phyloP scores from a whole-genome alignment of 331 rosid genomes.

The Spiraea crenata region DNA sequence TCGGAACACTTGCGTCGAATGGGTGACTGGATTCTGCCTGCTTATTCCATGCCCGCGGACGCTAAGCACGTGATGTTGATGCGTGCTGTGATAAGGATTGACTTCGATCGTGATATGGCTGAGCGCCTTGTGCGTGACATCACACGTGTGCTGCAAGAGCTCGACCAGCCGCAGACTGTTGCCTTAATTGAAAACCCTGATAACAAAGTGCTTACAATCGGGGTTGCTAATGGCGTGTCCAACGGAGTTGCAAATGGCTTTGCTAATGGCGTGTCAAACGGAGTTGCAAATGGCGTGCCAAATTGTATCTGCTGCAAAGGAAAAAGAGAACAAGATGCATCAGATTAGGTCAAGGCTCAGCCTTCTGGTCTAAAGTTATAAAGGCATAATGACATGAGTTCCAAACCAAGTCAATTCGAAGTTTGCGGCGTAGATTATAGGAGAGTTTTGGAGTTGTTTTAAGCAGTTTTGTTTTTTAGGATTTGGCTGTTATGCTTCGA shows the following conservation, averaged over 20 bases:
- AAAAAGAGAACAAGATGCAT: no score
- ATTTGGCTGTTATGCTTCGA: no score
- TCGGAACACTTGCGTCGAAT: conserved; percentile 54
- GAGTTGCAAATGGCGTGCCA: background rate
- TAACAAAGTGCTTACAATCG: background rate
- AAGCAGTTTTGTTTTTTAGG: no score
- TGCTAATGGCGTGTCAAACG: background rate
- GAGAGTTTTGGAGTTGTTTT: no score
- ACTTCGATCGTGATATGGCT: conserved; percentile 57
- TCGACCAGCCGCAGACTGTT: conserved; percentile 34
- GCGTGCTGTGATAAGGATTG: conserved; percentile 68
- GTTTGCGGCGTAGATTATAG: no score
- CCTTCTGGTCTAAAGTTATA: no score
- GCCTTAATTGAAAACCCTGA: conserved; percentile 23
- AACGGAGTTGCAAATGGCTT: background rate
- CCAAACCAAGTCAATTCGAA: no score
- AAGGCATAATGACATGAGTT: no score
- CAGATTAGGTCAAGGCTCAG: no score
- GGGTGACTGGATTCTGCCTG: conserved; percentile 77
- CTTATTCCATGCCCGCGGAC: conserved; percentile 74
- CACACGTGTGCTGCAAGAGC: conserved; percentile 52
- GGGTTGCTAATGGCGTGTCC: background rate
- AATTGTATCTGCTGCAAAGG: background rate
- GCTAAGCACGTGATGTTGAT: conserved; percentile 61
- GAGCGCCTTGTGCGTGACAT: conserved; percentile 61